These are phyloP conservation scores for Colletotrichum euphorbiae DNA, from an alignment of 2,329 filamentous ascomycete species.

Conservation along the genomic window DNA sequence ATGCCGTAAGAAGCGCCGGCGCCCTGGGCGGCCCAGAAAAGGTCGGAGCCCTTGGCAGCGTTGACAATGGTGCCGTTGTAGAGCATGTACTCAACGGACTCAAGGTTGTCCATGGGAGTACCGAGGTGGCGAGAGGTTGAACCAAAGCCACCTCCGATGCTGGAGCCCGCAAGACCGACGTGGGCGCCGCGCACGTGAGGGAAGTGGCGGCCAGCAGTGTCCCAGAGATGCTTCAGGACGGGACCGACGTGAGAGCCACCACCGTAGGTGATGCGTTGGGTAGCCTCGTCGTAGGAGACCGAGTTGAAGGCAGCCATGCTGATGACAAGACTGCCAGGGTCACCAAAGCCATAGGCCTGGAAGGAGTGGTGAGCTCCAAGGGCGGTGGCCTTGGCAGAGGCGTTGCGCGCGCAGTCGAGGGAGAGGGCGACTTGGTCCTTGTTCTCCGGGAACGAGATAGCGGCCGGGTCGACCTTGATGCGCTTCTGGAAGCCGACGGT, in stretches of 20 bases:
- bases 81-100: constrained; percentile 39
- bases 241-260: constrained; percentile 38
- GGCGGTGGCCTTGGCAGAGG: constrained; percentile 32
- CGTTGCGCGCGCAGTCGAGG: constrained; percentile 38
- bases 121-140: constrained; percentile 36
- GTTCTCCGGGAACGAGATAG: constrained; percentile 39
- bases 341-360: constrained; percentile 38
- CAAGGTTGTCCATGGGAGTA: constrained; percentile 39
- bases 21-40: constrained; percentile 41
- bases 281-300: constrained; percentile 30
- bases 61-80: constrained; percentile 41
- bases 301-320: constrained; percentile 39
- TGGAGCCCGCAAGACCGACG: constrained; percentile 37
- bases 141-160: constrained; percentile 39
- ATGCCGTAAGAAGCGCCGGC: constrained; percentile 38
- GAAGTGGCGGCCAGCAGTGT: constrained; percentile 38
- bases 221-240: constrained; percentile 37
- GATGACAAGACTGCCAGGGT: constrained; percentile 37
- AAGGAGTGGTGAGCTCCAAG: constrained; percentile 39
- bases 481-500: constrained; percentile 39
- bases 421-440: constrained; percentile 37
- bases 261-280: constrained; percentile 36
- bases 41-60: constrained; percentile 34
- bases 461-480: constrained; percentile 37
- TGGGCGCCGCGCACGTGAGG: constrained; percentile 40